phyloP scores from a whole-genome alignment of 73 alveolate species.

The Tetrahymena elliotti region DNA sequence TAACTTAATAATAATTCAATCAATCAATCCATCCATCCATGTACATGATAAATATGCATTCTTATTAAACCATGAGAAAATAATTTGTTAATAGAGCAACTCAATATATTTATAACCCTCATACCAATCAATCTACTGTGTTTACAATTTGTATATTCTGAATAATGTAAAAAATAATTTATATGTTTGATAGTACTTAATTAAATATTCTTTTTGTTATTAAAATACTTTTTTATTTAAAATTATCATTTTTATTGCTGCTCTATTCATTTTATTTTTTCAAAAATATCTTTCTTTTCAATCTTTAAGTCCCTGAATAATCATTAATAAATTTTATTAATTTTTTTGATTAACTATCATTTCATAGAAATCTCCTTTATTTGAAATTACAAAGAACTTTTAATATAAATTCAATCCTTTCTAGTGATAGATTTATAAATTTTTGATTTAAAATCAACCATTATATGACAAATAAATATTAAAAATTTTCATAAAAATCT shows the following conservation, averaged over 20 bases:
- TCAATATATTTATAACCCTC: not conserved
- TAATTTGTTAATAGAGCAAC: not conserved
- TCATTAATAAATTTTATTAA: too few relatives aligned
- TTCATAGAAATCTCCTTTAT: too few relatives aligned
- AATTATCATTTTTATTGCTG: not conserved
- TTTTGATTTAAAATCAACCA: too few relatives aligned
- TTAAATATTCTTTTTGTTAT: not conserved
- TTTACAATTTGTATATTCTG: not conserved
- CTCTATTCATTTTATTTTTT: not conserved
- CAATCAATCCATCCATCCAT: not conserved
- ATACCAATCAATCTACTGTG: not conserved
- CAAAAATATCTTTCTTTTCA: too few relatives aligned
- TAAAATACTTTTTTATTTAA: not conserved
- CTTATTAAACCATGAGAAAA: not conserved
- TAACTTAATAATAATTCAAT: not conserved
- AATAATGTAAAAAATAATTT: not conserved
- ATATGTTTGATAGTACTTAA: not conserved
- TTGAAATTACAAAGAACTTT: too few relatives aligned
- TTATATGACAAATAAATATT: too few relatives aligned
- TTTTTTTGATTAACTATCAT: too few relatives aligned
- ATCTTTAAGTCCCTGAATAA: too few relatives aligned
- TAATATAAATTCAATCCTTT: too few relatives aligned
- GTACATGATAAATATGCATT: not conserved
- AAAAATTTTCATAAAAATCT: too few relatives aligned
- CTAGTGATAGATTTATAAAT: too few relatives aligned